Evolutionary conservation across 805 yeast species (phyloP).

Genomic region (Barnettozyma wickerhamii): DNA sequence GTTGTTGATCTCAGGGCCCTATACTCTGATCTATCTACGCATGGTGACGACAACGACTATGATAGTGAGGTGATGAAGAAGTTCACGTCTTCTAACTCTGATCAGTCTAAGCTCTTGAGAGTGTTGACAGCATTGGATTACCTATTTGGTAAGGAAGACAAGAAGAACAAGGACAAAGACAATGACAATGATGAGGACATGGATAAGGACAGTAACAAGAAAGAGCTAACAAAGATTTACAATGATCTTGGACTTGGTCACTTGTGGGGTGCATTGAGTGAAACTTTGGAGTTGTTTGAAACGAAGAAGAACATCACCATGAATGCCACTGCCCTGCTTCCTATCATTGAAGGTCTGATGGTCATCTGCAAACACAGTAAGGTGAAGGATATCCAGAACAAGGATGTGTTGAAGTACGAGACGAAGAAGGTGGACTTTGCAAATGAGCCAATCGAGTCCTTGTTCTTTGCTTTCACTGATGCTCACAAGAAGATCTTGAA

Average conservation of each 20-base stretch:
- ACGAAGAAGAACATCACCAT: conserved; percentile 50
- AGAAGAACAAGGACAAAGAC: conserved; percentile 14
- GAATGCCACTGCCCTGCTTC: conserved; percentile 76
- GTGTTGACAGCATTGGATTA: conserved; percentile 86
- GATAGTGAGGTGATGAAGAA: conserved; percentile 53
- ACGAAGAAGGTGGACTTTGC: conserved; percentile 61
- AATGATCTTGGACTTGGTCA: conserved; percentile 65
- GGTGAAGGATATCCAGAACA: conserved; percentile 50
- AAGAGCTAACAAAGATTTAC: conserved; percentile 56
- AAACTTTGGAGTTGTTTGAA: conserved; percentile 60
- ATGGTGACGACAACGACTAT: conserved; percentile 39
- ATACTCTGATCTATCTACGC: conserved; percentile 37
- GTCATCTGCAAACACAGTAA: conserved; percentile 90
- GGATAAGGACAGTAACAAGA: conserved; percentile 23
- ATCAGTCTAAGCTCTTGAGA: conserved; percentile 83
- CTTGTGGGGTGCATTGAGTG: conserved; percentile 82
- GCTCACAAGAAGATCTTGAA: conserved; percentile 84
- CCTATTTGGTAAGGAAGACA: conserved; percentile 42
- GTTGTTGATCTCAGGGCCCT: conserved; percentile 27
- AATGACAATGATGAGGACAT: conserved; percentile 22
- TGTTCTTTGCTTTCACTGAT: conserved; percentile 84
- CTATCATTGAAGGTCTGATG: conserved; percentile 88
- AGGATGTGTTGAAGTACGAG: conserved; percentile 57
- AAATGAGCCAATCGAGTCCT: conserved; percentile 68
- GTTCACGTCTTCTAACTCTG: conserved; percentile 77